These are phyloP conservation scores for Psilocybe sp. DNA, from an alignment of 768 basidiomycete species.

Conservation along the genomic window DNA sequence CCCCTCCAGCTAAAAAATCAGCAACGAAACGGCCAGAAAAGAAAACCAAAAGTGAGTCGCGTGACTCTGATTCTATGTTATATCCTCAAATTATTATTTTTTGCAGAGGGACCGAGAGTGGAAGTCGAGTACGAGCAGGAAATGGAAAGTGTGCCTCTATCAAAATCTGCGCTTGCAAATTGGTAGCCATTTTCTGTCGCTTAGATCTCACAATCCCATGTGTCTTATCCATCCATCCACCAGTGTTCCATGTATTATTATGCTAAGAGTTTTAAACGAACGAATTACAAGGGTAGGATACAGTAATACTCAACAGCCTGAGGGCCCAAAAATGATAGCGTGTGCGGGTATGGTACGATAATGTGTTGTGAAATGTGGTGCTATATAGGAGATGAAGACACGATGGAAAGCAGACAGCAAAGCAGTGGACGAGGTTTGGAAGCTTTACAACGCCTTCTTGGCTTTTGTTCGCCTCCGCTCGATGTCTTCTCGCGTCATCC, in stretches of 20 bases:
- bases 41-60: slow-evolving; percentile 54
- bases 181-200: slow-evolving; percentile 36
- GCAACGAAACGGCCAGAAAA: slow-evolving; percentile 56
- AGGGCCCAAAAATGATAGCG: background rate
- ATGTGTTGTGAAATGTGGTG: background rate
- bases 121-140: slow-evolving; percentile 98
- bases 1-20: slow-evolving; percentile 36
- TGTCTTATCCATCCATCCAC: background rate
- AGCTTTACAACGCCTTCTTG: slow-evolving; percentile 4
- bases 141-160: slow-evolving; percentile 63
- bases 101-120: slow-evolving; percentile 70
- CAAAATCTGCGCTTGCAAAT: slow-evolving; percentile 47
- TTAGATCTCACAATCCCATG: background rate
- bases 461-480: slow-evolving; percentile 42
- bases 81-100: slow-evolving; percentile 1
- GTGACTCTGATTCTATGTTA: background rate
- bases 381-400: no score
- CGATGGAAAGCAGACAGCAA: no score
- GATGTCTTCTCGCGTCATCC: slow-evolving; percentile 72
- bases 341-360: background rate
- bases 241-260: background rate
- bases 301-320: slow-evolving; percentile 1
- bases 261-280: background rate
- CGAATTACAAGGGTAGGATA: slow-evolving; percentile 5
- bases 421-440: slow-evolving; percentile 18